These are phyloP conservation scores for Clohesyomyces aquaticus DNA, from an alignment of 495 filamentous ascomycete genomes.

Conservation along the genomic window DNA sequence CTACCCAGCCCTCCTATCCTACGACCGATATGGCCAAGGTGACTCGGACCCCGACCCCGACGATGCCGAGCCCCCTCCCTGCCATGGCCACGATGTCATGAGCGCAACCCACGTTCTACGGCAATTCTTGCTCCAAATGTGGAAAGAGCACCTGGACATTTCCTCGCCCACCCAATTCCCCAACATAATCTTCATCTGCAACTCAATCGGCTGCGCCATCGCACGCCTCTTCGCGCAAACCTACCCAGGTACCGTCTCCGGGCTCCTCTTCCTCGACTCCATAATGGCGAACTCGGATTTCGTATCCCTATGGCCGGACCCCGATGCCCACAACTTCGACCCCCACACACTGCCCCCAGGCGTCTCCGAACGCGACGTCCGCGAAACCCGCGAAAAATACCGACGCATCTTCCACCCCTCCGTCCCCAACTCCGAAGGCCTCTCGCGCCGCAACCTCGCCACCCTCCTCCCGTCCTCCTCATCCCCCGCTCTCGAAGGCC, in stretches of 20 bases:
- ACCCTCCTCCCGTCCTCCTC: constrained; percentile 57
- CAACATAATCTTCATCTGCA: constrained; percentile 56
- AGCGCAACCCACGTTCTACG: constrained; percentile 57
- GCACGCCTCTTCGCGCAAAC: constrained; percentile 59
- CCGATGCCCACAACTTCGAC: constrained; percentile 57
- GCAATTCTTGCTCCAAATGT: constrained; percentile 54
- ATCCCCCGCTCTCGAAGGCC: constrained; percentile 53
- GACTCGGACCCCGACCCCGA: constrained; percentile 59
- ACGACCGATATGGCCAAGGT: constrained; percentile 69
- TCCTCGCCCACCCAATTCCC: constrained; percentile 13
- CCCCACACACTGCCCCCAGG: constrained; percentile 48
- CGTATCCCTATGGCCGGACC: constrained; percentile 63
- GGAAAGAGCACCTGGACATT: constrained; percentile 29
- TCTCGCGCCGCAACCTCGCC: constrained; percentile 57
- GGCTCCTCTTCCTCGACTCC: constrained; percentile 62
- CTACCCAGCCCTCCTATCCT: constrained; percentile 58
- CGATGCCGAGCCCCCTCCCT: constrained; percentile 48
- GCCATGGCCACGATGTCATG: constrained; percentile 58
- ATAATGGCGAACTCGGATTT: constrained; percentile 66
- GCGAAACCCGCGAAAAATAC: constrained; percentile 50
- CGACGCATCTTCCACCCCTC: constrained; percentile 56
- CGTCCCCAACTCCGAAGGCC: constrained; percentile 59
- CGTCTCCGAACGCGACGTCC: constrained; percentile 53
- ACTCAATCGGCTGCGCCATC: constrained; percentile 64
- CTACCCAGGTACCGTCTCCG: constrained; percentile 53